Conservation (phyloP, 495 filamentous ascomycete genomes). For the Hyphodiscus hymeniophilus region DNA sequence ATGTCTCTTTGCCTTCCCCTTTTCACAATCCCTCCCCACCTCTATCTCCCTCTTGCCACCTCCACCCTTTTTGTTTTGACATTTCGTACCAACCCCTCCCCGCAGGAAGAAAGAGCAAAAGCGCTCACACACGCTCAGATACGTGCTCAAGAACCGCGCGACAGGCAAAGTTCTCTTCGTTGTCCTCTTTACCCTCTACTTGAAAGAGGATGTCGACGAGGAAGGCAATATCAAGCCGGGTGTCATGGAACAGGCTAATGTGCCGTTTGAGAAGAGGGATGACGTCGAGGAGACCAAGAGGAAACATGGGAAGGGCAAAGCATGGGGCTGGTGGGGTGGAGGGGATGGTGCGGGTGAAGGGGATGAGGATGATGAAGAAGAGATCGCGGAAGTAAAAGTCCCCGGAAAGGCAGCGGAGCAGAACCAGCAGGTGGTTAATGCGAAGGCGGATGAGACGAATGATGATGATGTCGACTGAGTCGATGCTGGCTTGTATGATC, state of each 20-base stretch:
- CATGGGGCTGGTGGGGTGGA: too few relatives aligned
- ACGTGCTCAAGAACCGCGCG: conserved; percentile 69
- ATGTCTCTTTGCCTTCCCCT: conserved; percentile 13
- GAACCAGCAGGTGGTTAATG: not conserved
- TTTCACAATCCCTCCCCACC: conserved; percentile 4
- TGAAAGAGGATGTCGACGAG: conserved; percentile 51
- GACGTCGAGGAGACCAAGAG: conserved; percentile 2
- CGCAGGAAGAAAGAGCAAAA: conserved; percentile 18
- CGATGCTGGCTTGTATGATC: too few relatives aligned
- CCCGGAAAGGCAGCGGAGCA: too few relatives aligned
- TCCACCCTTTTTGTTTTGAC: not conserved
- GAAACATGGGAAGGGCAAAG: conserved; percentile 10
- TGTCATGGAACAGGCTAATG: conserved; percentile 14
- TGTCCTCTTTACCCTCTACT: conserved; percentile 66
- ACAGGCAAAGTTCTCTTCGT: conserved; percentile 69
- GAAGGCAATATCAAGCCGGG: conserved; percentile 44
- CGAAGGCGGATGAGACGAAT: conserved; percentile 1
- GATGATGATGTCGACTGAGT: conserved; percentile 23
- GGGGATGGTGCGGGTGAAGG: conserved; percentile 4
- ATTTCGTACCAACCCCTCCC: not conserved
- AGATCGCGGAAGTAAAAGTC: too few relatives aligned
- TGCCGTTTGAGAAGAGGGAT: conserved; percentile 11
- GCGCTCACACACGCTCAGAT: conserved; percentile 68
- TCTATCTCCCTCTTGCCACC: not conserved
- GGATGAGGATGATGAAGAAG: conserved; percentile 1